Evolutionary conservation across 176 grass and related monocot genomes (phyloP), one percentile per base, ranked within the genome.

Genomic region (Ensete ventricosum): DNA sequence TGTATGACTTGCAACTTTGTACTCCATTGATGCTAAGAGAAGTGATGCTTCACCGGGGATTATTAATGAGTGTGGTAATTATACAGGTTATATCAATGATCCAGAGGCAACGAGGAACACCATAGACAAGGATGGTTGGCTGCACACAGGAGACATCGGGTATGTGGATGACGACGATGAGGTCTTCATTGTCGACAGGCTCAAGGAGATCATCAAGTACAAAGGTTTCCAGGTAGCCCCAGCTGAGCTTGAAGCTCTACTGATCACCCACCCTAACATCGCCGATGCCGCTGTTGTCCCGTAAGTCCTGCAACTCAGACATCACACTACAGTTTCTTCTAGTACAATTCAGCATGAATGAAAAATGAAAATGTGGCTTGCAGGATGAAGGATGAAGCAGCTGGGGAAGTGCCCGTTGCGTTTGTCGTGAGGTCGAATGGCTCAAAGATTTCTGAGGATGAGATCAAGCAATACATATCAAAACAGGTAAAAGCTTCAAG

Each of bases 161-260:
- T 71, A 71, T 11, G 68, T 71, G 68, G 68, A 71, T 9, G 19
- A 51, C 1, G 29, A 71, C 17, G 68, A 71, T 13, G 68, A 71
- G 49, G 49, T 71, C 43, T 71, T 71, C 68, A 71, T 71, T n/a
- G 68, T 71, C 6, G 68, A 71, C 68, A 50, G 68, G 68, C 68
- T 71, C 48, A 71, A 71, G 49, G 68, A 71, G 48, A 71, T 71
- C 29, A 71, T 71, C 68, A 71, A 71, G 19, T 71, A 23, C 43
- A 71, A 71, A 71, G 68, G 68, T 12, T 71, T 71, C 43, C 68
- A 71, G 11, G 68, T 71, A 11, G 68, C 68, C 16, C 68, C 68
- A 51, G 68, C 68, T 50, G 68, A 71, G 49, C 68, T 71, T 5
- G 68, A 71, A 71, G 68, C 68, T 1, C 34, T 71, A 21, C 68